Evolutionary conservation across 129 eudicot species (phyloP).

Genomic region (Lactuca saligna): DNA sequence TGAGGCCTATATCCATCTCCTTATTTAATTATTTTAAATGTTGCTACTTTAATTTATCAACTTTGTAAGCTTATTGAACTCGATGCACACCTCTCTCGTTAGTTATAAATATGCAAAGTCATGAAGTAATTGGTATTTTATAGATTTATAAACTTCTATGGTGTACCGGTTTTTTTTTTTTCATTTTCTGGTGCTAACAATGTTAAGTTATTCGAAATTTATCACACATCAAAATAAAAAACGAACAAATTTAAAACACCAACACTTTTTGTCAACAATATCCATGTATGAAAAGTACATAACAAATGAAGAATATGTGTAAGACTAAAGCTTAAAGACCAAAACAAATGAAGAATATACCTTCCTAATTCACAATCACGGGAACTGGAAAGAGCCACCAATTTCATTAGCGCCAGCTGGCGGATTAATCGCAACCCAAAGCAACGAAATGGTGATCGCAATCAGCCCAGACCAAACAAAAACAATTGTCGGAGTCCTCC

Average conservation of each 20-base stretch:
- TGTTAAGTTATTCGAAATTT: no score
- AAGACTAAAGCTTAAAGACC: conserved; percentile 1
- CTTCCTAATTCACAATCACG: conserved; percentile 46
- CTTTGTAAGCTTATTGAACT: no score
- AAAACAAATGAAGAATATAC: conserved; percentile 14
- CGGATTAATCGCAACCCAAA: conserved; percentile 60
- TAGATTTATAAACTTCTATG: no score
- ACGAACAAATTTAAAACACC: background rate
- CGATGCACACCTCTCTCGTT: no score
- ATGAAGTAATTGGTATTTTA: no score
- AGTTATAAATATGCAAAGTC: no score
- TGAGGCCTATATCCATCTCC: no score
- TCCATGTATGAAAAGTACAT: conserved; percentile 27
- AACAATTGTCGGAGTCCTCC: conserved; percentile 70
- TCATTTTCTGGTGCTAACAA: no score
- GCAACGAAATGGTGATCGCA: conserved; percentile 64
- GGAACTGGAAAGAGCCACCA: conserved; percentile 67
- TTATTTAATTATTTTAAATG: no score
- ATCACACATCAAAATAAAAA: no score
- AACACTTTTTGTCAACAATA: conserved; percentile 11
- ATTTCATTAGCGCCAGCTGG: conserved; percentile 47
- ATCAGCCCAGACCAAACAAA: conserved; percentile 68
- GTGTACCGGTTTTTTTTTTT: no score
- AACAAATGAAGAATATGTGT: conserved; percentile 32
- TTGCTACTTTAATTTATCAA: no score